Conservation (phyloP, 306 rosid species). For the Sophora flavescens region DNA sequence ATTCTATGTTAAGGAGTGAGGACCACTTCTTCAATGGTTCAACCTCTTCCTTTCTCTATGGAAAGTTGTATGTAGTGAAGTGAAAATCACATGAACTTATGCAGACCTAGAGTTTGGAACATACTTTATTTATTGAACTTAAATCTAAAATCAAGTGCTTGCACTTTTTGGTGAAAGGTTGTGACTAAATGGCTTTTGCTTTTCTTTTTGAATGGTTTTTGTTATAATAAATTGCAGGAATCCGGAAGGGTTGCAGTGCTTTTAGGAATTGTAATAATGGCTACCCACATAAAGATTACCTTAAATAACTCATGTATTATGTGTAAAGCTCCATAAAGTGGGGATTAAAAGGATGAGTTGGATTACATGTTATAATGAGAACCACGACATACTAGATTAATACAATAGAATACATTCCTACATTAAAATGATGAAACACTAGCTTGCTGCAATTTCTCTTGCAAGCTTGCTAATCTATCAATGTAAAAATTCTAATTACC, state of each 20-base stretch:
- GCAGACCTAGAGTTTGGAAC: conserved; percentile 55
- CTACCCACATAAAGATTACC: conserved; percentile 53
- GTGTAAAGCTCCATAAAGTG: conserved; percentile 68
- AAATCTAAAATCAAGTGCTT: conserved; percentile 65
- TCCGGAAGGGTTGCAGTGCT: conserved; percentile 68
- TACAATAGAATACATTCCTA: not conserved
- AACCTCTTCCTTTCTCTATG: conserved; percentile 35
- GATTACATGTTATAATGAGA: conserved; percentile 60
- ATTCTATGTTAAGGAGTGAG: conserved; percentile 26
- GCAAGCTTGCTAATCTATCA: too few relatives aligned
- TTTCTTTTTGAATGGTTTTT: conserved; percentile 48
- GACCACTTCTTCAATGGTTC: conserved; percentile 39
- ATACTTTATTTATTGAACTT: conserved; percentile 61
- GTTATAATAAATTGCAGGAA: conserved; percentile 64
- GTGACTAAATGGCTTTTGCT: conserved; percentile 45
- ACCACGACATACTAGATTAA: conserved; percentile 43
- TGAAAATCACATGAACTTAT: conserved; percentile 69
- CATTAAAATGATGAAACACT: not conserved
- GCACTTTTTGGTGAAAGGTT: conserved; percentile 96
- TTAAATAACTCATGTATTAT: conserved; percentile 53
- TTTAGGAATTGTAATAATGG: conserved; percentile 79
- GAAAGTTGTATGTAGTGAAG: conserved; percentile 53
- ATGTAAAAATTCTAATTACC: too few relatives aligned
- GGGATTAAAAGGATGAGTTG: conserved; percentile 55
- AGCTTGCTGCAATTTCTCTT: not conserved